Evolutionary conservation across 768 basidiomycete species (phyloP).

Genomic region (Mycena olivaceomarginata): DNA sequence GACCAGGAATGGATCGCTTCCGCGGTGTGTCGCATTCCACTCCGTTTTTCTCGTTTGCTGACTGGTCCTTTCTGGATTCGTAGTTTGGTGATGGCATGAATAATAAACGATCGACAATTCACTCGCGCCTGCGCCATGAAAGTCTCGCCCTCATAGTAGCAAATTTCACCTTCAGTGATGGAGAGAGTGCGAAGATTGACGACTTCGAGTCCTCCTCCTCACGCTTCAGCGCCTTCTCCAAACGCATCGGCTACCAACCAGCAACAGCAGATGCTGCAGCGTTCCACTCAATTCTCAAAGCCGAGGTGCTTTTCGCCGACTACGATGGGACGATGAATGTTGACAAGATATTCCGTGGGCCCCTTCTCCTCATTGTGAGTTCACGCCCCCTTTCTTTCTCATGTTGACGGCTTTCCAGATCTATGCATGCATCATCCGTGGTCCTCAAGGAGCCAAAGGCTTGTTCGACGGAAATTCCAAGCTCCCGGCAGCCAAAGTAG

Average conservation of each 20-base stretch:
- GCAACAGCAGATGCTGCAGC: not conserved
- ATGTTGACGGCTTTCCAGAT: not conserved
- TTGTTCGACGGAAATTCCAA: not conserved
- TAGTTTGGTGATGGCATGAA: not conserved
- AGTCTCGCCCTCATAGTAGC: too few relatives aligned
- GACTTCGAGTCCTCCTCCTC: not conserved
- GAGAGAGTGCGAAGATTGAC: not conserved
- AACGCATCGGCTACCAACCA: not conserved
- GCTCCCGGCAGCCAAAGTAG: not conserved
- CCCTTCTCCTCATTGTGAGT: not conserved
- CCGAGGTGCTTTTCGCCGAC: not conserved
- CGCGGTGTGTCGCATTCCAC: not conserved
- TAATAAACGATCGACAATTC: not conserved
- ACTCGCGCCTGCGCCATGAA: too few relatives aligned
- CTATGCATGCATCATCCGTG: not conserved
- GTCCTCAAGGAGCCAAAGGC: not conserved
- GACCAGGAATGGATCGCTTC: not conserved
- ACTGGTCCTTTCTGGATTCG: not conserved
- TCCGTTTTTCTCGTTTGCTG: not conserved
- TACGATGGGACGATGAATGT: not conserved
- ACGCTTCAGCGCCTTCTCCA: not conserved
- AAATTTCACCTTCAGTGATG: too few relatives aligned
- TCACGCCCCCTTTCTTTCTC: not conserved
- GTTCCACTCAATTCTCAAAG: not conserved
- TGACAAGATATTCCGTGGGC: not conserved